Conservation (phyloP, 768 basidiomycete species). For the Agaricus subrufescens region DNA sequence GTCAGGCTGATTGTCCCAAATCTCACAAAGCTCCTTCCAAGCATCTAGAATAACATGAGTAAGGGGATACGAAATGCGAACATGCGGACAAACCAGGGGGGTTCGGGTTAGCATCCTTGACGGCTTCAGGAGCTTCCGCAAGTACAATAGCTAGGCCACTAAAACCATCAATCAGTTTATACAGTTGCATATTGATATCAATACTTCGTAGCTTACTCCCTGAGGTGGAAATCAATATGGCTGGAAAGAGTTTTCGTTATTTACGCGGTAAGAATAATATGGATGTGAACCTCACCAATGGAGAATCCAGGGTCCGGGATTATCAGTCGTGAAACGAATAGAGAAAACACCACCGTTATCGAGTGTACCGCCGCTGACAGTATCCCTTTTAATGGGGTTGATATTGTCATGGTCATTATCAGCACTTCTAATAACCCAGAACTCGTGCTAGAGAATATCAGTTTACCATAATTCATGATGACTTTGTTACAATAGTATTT, state of each 20-base stretch:
- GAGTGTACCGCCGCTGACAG: slow-evolving; percentile 25
- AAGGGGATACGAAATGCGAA: not conserved
- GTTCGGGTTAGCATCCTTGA: not conserved
- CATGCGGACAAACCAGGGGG: not conserved
- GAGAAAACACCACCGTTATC: slow-evolving; percentile 30
- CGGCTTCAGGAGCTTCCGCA: slow-evolving; percentile 21
- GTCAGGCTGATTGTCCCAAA: slow-evolving; percentile 11
- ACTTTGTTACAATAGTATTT: not conserved
- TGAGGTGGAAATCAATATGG: slow-evolving; percentile 52
- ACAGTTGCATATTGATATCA: not conserved
- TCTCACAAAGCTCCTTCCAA: slow-evolving; percentile 21
- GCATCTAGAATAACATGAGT: slow-evolving; percentile 10
- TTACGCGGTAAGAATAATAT: no score
- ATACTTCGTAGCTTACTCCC: slow-evolving; percentile 22
- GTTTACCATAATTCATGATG: no score
- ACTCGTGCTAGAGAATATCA: slow-evolving; percentile 30
- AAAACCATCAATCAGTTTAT: not conserved
- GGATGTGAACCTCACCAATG: slow-evolving; percentile 32
- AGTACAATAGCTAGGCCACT: slow-evolving; percentile 32
- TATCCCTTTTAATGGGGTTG: slow-evolving; percentile 35
- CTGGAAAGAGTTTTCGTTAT: slow-evolving; percentile 15
- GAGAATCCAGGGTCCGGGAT: slow-evolving; percentile 47
- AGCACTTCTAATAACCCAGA: slow-evolving; percentile 40
- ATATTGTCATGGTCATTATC: slow-evolving; percentile 32
- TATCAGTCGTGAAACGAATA: slow-evolving; percentile 47